Evolutionary conservation across 208 protist genomes (phyloP).

Genomic region (Leishmania guyanensis): DNA sequence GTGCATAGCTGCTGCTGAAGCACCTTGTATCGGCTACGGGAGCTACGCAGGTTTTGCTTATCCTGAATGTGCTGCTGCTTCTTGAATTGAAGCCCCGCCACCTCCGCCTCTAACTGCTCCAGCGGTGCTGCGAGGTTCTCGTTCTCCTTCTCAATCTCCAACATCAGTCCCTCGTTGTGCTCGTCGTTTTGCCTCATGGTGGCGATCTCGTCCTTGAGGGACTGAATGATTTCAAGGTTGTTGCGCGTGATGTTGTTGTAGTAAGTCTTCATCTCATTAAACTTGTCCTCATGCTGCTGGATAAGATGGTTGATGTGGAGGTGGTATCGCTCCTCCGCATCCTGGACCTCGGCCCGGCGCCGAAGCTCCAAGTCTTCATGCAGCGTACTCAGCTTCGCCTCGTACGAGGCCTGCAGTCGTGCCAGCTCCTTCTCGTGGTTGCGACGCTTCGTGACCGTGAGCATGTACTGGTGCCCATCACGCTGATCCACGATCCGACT

Average conservation of each 20-base stretch:
- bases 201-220: constrained; percentile 95
- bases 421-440: constrained; percentile 87
- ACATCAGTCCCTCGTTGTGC: constrained; percentile 96
- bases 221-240: constrained; percentile 98
- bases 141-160: constrained; percentile 97
- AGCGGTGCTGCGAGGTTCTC: constrained; percentile 95
- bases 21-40: constrained; percentile 71
- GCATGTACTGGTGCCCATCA: constrained; percentile 88
- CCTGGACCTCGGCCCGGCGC: constrained; percentile 93
- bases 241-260: constrained; percentile 98
- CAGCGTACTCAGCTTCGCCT: constrained; percentile 89
- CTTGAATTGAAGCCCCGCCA: constrained; percentile 89
- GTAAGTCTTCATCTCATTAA: constrained; percentile 97
- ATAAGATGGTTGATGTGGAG: constrained; percentile 97
- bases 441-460: constrained; percentile 85
- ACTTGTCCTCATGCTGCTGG: constrained; percentile 95
- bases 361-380: constrained; percentile 93
- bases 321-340: constrained; percentile 96
- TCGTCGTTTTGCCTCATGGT: constrained; percentile 96
- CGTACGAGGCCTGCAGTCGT: constrained; percentile 84
- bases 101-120: constrained; percentile 85
- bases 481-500: constrained; percentile 83
- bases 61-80: constrained; percentile 96
- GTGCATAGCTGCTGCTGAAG: constrained; percentile 84
- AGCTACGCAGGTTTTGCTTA: constrained; percentile 91